Percentiles rank a stretch among this genome's conserved stretches.
phyloP scores from a whole-genome alignment of 768 basidiomycete genomes.

The Pulveroboletus sp. region DNA sequence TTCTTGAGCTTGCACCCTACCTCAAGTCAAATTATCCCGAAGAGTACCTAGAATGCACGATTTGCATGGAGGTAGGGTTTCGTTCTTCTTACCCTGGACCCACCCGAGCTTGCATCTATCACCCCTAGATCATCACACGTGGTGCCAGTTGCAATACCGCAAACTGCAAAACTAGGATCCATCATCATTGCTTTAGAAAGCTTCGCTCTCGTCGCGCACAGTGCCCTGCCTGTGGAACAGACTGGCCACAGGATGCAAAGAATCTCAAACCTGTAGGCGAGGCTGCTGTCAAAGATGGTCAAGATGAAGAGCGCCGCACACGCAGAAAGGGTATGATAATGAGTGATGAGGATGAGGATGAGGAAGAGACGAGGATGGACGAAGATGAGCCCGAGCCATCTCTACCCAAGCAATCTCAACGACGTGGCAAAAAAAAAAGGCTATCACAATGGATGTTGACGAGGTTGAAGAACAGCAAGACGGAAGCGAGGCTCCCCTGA shows the following conservation, averaged over 20 bases:
- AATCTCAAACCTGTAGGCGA: conserved; percentile 61
- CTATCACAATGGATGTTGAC: conserved; percentile 40
- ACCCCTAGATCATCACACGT: conserved; percentile 58
- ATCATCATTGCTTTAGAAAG: conserved; percentile 56
- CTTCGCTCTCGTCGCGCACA: conserved; percentile 40
- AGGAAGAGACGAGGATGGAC: conserved; percentile 36
- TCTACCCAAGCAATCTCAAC: conserved; percentile 26
- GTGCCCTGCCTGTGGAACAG: conserved; percentile 54
- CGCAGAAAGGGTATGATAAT: conserved; percentile 32
- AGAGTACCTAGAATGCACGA: conserved; percentile 65
- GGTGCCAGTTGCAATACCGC: conserved; percentile 58
- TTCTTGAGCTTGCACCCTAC: conserved; percentile 71
- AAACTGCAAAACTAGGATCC: conserved; percentile 62
- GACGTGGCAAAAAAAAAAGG: conserved; percentile 28
- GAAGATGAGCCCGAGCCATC: conserved; percentile 31
- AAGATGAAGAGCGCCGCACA: conserved; percentile 41
- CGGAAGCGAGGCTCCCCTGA: conserved; percentile 17
- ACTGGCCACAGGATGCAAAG: conserved; percentile 57
- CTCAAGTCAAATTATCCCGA: conserved; percentile 69
- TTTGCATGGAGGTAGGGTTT: conserved; percentile 60
- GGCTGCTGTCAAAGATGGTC: conserved; percentile 57
- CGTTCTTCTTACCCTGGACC: neutral
- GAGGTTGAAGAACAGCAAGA: conserved; percentile 39
- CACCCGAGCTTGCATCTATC: neutral
- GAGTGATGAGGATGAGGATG: conserved; percentile 40